Percentiles rank a stretch among this genome's conserved stretches.
Conservation (phyloP, 2,329 filamentous ascomycete species). For the Didymella lethalis region DNA sequence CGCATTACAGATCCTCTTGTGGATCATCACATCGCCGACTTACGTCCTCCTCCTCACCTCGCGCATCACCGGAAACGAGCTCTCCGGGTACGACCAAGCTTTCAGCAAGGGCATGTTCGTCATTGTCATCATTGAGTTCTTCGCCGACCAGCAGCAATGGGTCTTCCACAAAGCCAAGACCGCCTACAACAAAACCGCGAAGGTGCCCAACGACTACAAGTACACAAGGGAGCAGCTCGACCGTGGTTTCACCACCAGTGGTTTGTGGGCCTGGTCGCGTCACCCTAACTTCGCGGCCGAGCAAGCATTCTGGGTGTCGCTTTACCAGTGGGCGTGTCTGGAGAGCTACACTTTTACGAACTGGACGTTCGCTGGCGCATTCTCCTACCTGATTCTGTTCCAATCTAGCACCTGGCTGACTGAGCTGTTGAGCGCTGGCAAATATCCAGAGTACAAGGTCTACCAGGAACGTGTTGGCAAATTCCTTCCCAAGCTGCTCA, state of each 20-base stretch:
- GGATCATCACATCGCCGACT: conserved; percentile 78
- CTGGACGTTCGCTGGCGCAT: conserved; percentile 77
- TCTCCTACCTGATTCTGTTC: conserved; percentile 79
- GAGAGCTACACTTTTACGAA: conserved; percentile 74
- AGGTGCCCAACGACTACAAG: conserved; percentile 68
- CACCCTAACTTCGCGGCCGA: conserved; percentile 97
- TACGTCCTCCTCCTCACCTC: conserved; percentile 82
- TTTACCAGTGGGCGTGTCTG: conserved; percentile 89
- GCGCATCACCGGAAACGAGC: conserved; percentile 63
- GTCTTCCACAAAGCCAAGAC: conserved; percentile 83
- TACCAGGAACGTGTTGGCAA: conserved; percentile 85
- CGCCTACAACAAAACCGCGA: conserved; percentile 75
- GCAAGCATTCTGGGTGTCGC: conserved; percentile 84
- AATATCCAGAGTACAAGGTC: conserved; percentile 86
- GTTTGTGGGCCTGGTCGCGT: conserved; percentile 85
- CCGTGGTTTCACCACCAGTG: conserved; percentile 84
- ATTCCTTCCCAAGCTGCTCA: conserved; percentile 72
- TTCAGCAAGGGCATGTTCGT: conserved; percentile 64
- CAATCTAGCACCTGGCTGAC: conserved; percentile 90
- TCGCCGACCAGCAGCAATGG: conserved; percentile 95
- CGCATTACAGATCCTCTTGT: conserved; percentile 71
- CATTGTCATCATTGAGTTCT: conserved; percentile 72
- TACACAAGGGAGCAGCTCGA: conserved; percentile 80
- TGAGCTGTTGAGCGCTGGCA: conserved; percentile 77
- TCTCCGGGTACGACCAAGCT: conserved; percentile 62